phyloP scores from a whole-genome alignment of 2,329 filamentous ascomycete genomes.

The Macrophomina pseudophaseolina region DNA sequence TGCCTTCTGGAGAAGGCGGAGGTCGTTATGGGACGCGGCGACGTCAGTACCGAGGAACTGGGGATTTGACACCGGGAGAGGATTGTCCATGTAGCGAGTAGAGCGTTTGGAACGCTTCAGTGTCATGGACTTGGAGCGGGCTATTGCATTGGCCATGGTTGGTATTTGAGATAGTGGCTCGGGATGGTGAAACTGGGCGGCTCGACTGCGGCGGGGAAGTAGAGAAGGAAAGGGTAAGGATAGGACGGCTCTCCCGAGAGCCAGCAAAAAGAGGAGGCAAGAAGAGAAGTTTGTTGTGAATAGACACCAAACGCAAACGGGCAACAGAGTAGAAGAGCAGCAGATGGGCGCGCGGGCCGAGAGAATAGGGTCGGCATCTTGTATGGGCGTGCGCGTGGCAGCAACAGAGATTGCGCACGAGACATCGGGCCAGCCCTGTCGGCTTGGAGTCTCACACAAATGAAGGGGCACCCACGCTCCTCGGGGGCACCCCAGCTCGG shows the following conservation, averaged over 20 bases:
- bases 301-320: slow-evolving; percentile 10
- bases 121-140: slow-evolving; percentile 41
- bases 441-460: slow-evolving; percentile 26
- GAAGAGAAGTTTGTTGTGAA: slow-evolving; percentile 30
- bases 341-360: slow-evolving; percentile 25
- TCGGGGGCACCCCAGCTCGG: slow-evolving; percentile 18
- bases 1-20: background rate
- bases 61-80: slow-evolving; percentile 6
- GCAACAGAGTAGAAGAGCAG: slow-evolving; percentile 32
- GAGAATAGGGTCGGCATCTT: slow-evolving; percentile 8
- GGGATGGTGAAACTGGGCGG: slow-evolving; percentile 33
- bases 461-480: slow-evolving; percentile 26
- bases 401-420: slow-evolving; percentile 19
- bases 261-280: slow-evolving; percentile 36
- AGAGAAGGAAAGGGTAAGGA: slow-evolving; percentile 39
- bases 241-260: slow-evolving; percentile 47
- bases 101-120: slow-evolving; percentile 26
- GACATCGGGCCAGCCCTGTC: slow-evolving; percentile 23
- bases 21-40: slow-evolving; percentile 3
- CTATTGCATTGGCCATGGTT: slow-evolving; percentile 44
- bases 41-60: slow-evolving; percentile 2
- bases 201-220: slow-evolving; percentile 32
- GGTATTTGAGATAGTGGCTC: slow-evolving; percentile 32
- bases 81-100: slow-evolving; percentile 9
- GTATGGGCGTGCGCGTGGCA: slow-evolving; percentile 1